phyloP scores from a whole-genome alignment of 2,329 filamentous ascomycete genomes.

The Amphichorda felina region DNA sequence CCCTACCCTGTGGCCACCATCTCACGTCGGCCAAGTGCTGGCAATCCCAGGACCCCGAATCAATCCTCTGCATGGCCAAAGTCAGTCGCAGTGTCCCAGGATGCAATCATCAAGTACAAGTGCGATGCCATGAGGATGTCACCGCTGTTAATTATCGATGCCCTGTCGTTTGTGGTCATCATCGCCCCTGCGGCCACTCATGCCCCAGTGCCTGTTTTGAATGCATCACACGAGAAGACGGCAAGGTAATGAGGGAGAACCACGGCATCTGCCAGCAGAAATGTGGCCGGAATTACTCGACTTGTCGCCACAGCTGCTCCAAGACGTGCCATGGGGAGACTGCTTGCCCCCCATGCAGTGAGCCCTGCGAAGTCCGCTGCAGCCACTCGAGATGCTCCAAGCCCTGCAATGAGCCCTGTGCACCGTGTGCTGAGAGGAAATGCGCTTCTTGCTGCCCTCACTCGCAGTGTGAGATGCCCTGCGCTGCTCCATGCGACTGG shows the following conservation, averaged over 20 bases:
- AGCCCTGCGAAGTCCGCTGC: slow-evolving; percentile 43
- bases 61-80: slow-evolving; percentile 32
- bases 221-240: slow-evolving; percentile 29
- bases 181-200: slow-evolving; percentile 44
- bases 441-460: slow-evolving; percentile 48
- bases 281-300: slow-evolving; percentile 37
- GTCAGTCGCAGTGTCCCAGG: slow-evolving; percentile 36
- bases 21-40: slow-evolving; percentile 19
- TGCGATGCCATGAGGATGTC: slow-evolving; percentile 39
- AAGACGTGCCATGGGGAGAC: slow-evolving; percentile 36
- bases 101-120: slow-evolving; percentile 40
- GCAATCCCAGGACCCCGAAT: slow-evolving; percentile 27
- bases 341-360: slow-evolving; percentile 33
- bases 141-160: slow-evolving; percentile 30
- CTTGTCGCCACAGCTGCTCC: slow-evolving; percentile 44
- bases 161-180: slow-evolving; percentile 26
- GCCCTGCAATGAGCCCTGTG: slow-evolving; percentile 46
- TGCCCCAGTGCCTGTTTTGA: slow-evolving; percentile 36
- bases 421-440: slow-evolving; percentile 41
- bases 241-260: slow-evolving; percentile 13
- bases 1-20: slow-evolving; percentile 29
- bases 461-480: slow-evolving; percentile 38
- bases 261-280: slow-evolving; percentile 35
- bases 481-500: slow-evolving; percentile 55
- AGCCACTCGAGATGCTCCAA: slow-evolving; percentile 42